A percentile compares a stretch with the other conserved stretches of the same genome.
These are phyloP conservation scores for Allium fistulosum DNA, from an alignment of 106 monocot species.

Conservation along the genomic window DNA sequence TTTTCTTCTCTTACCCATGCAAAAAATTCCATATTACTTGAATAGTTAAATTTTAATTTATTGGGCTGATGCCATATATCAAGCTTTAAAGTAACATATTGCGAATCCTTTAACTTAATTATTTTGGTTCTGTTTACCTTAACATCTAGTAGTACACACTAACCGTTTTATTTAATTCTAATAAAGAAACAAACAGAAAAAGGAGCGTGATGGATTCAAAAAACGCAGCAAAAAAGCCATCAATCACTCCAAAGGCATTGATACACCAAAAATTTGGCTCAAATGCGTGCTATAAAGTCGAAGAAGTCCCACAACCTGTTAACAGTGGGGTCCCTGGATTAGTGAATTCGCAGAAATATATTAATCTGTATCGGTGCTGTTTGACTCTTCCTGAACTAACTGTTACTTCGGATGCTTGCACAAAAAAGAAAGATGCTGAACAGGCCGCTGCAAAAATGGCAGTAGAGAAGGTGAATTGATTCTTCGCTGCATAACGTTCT, in stretches of 20 bases:
- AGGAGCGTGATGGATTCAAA: no score
- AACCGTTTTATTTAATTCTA: no score
- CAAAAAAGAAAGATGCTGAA: constrained; percentile 93
- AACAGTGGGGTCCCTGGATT: constrained; percentile 78
- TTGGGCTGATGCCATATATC: no score
- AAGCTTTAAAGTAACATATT: no score
- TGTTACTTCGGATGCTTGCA: constrained; percentile 53
- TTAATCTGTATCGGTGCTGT: constrained; percentile 46
- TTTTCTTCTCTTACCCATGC: no score
- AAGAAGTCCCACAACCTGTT: constrained; percentile 47
- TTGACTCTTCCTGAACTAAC: constrained; percentile 74
- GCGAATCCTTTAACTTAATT: no score
- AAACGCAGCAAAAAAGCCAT: constrained; percentile 17
- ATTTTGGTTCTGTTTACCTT: no score
- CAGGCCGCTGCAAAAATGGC: constrained; percentile 84
- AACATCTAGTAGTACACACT: no score
- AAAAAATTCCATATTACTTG: no score
- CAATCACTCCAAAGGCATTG: constrained; percentile 70
- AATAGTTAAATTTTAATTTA: no score
- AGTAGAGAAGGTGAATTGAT: constrained; percentile 60
- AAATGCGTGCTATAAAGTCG: constrained; percentile 58
- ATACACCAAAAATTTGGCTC: constrained; percentile 76
- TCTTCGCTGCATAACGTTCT: neutral
- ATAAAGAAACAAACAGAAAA: no score
- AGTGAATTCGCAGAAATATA: constrained; percentile 27